Percentiles rank a stretch among this genome's conserved stretches.
Conservation (phyloP, 1,284 basidiomycete species). For the Hortiboletus rubellus region DNA sequence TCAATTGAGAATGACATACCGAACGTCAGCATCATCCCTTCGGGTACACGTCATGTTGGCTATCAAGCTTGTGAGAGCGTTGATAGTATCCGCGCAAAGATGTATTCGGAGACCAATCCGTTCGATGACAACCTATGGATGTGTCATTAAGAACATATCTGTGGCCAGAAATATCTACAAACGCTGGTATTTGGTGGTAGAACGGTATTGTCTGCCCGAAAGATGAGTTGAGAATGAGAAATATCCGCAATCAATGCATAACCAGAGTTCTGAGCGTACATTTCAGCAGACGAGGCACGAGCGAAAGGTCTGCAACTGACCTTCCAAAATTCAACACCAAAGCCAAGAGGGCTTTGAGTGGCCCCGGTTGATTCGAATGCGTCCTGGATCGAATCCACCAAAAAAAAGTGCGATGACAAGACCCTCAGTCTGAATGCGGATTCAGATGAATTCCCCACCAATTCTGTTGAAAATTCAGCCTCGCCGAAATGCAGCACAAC, state of each 20-base stretch:
- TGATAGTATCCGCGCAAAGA: constrained; percentile 68
- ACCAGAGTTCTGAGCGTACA: constrained; percentile 45
- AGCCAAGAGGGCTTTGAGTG: not conserved
- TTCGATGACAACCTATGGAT: constrained; percentile 47
- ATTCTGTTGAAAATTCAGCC: constrained; percentile 64
- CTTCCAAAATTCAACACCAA: constrained; percentile 65
- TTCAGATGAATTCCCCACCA: constrained; percentile 66
- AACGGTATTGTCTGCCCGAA: constrained; percentile 36
- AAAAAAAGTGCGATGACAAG: constrained; percentile 52
- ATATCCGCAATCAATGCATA: constrained; percentile 72
- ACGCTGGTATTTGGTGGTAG: constrained; percentile 43
- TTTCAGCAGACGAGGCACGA: constrained; percentile 12
- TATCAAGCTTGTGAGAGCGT: constrained; percentile 53
- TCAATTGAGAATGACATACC: constrained; percentile 36
- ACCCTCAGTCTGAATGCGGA: constrained; percentile 52
- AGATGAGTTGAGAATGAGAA: constrained; percentile 45
- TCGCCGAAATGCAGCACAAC: constrained; percentile 68
- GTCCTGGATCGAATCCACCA: constrained; percentile 61
- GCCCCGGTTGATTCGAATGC: constrained; percentile 25
- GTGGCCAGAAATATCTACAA: constrained; percentile 16
- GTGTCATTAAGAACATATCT: constrained; percentile 2
- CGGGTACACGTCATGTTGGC: constrained; percentile 47
- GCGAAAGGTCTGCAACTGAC: constrained; percentile 41
- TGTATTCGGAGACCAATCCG: constrained; percentile 52
- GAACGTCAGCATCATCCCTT: constrained; percentile 35